Evolutionary conservation across 2,329 filamentous ascomycete genomes (phyloP).

Genomic region (Colletotrichum melonis): DNA sequence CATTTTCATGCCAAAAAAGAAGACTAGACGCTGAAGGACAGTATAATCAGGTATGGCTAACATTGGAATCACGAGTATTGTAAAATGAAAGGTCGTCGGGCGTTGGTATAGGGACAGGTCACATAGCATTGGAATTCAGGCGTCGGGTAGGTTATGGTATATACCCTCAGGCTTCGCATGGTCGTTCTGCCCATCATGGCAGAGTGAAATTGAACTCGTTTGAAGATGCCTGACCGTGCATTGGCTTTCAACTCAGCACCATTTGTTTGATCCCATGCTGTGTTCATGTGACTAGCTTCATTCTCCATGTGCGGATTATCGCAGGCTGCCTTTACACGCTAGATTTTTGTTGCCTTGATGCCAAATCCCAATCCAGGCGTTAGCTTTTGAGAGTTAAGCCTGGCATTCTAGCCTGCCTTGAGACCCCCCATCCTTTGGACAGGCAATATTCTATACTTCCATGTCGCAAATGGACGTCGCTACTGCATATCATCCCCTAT

Average conservation of each 20-base stretch:
- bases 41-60: not conserved
- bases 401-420: not conserved
- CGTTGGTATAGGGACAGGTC: not conserved
- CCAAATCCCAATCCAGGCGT: not conserved
- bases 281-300: not conserved
- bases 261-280: not conserved
- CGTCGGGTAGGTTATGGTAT: slow-evolving; percentile 18
- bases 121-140: not conserved
- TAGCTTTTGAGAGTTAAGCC: not conserved
- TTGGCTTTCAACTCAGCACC: not conserved
- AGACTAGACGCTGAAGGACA: slow-evolving; percentile 35
- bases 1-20: slow-evolving; percentile 64
- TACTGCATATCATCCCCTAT: not conserved
- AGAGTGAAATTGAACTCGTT: not conserved
- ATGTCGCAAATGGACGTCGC: not conserved
- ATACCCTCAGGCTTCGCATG: slow-evolving; percentile 24
- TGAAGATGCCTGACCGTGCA: not conserved
- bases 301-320: not conserved
- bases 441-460: not conserved
- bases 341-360: not conserved
- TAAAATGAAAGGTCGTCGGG: not conserved
- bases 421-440: not conserved
- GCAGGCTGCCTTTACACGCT: not conserved
- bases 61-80: not conserved
- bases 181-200: not conserved